Conservation (phyloP, 176 grass and related monocot genomes). For the Pharus latifolius region DNA sequence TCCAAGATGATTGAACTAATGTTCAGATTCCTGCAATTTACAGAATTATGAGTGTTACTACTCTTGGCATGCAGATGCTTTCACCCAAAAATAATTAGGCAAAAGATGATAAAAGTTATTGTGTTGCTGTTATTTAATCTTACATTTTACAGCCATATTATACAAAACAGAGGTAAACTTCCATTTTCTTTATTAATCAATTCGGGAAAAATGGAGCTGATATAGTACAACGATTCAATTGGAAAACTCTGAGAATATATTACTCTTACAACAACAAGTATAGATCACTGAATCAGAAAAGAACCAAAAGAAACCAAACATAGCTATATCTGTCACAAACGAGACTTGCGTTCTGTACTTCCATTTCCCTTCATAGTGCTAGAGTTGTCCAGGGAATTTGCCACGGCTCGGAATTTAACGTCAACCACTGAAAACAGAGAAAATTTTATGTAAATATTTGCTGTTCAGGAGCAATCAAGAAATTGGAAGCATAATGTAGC, state of each 20-base stretch:
- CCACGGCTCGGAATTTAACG: slow-evolving; percentile 17
- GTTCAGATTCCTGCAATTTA: not conserved
- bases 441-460: not conserved
- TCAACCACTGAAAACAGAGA: slow-evolving; percentile 24
- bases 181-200: too few species aligned
- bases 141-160: too few species aligned
- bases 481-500: not conserved
- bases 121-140: too few species aligned
- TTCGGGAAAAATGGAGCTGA: too few species aligned
- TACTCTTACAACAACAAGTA: not conserved
- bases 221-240: not conserved
- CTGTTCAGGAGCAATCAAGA: not conserved
- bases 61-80: too few species aligned
- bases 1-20: too few species aligned
- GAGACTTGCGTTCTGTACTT: not conserved
- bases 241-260: not conserved
- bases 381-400: slow-evolving; percentile 23
- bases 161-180: too few species aligned
- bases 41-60: too few species aligned
- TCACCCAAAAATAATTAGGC: too few species aligned
- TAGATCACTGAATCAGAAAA: not conserved
- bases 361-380: not conserved
- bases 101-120: too few species aligned
- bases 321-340: slow-evolving; percentile 22
- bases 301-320: not conserved